Base-by-base conservation (phyloP, 768 basidiomycete species). In the Phanerodontia chrysosporium region DNA sequence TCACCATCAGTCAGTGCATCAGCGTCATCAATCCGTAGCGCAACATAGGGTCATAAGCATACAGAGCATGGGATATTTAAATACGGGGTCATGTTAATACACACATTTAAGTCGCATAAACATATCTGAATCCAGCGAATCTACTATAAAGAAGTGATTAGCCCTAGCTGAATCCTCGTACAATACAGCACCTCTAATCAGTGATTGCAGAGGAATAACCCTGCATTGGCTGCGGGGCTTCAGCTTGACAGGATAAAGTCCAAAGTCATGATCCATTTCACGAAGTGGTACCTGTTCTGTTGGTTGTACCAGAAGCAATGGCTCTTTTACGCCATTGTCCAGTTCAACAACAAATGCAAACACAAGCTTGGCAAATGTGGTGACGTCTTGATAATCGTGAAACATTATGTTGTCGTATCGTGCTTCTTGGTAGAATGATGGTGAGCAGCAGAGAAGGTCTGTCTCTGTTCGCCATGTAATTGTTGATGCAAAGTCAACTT, bases 401-500 rank as follows among this genome's bases (percentile, higher is more conserved):
- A 72, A 45, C 24, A 77, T 56, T 0, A 72, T 64, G 39, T 51
- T 62, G 52, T 75, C 71, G 58, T 58, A 60, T 14, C 64, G 55
- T 3, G 53, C 44, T 2, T 9, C 4, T 21, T 55, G 45, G 45
- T 65, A 58, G 55, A 69, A 69, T 2, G 4, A 2, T 0, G 68
- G 68, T 35, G 16, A 60, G 58, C 65, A 70, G 16, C 60, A 51
- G 18, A 69, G 42, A n/a, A 59, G 45, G 46, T 69, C 68, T 8
- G 53, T 55, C 5, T 51, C 25, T 46, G 52, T n/a, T 12, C 56
- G 14, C 66, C 65, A 66, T 27, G 63, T 52, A 3, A 67, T 64
- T 2, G 27, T 53, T 0, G 68, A 69, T 30, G 68, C 59, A 21
- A 59, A 69, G n/a, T 35, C 32, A 35, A 35, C 32, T 35, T 35